Evolutionary conservation across 345 rosid species (phyloP).

Genomic region (Sisymbrium altissimum): DNA sequence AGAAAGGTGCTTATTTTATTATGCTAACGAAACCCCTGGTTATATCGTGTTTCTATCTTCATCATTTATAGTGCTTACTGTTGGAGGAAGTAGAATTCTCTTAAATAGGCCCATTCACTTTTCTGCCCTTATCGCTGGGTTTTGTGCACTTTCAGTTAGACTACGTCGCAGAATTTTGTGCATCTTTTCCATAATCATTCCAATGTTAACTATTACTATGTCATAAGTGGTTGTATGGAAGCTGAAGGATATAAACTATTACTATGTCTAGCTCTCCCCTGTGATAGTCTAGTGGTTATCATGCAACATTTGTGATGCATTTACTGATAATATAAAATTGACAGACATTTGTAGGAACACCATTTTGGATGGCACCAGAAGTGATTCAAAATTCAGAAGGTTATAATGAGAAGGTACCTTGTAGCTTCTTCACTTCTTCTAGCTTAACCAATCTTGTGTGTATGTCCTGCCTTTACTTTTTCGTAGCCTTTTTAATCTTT

Average conservation of each 20-base stretch:
- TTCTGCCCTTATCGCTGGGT: neutral
- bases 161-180: neutral
- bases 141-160: constrained; percentile 3
- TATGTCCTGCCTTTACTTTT: constrained; percentile 11
- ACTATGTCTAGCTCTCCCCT: neutral
- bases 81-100: neutral
- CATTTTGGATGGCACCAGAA: constrained; percentile 99
- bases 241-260: constrained; percentile 5
- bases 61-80: neutral
- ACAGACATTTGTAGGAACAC: constrained; percentile 99
- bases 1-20: constrained; percentile 72
- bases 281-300: constrained; percentile 13
- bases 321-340: constrained; percentile 44
- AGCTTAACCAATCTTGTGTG: constrained; percentile 16
- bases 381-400: constrained; percentile 99
- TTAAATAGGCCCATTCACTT: neutral
- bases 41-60: neutral
- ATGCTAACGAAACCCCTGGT: constrained; percentile 17
- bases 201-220: constrained; percentile 4
- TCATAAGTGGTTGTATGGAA: neutral
- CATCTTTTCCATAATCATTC: constrained; percentile 5
- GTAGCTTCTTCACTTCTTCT: neutral
- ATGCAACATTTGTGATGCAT: constrained; percentile 11
- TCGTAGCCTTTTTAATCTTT: constrained; percentile 7
- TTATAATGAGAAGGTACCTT: constrained; percentile 86